These are phyloP conservation scores for Aspergillus tanneri DNA, from an alignment of 2,329 filamentous ascomycete species.

Conservation along the genomic window DNA sequence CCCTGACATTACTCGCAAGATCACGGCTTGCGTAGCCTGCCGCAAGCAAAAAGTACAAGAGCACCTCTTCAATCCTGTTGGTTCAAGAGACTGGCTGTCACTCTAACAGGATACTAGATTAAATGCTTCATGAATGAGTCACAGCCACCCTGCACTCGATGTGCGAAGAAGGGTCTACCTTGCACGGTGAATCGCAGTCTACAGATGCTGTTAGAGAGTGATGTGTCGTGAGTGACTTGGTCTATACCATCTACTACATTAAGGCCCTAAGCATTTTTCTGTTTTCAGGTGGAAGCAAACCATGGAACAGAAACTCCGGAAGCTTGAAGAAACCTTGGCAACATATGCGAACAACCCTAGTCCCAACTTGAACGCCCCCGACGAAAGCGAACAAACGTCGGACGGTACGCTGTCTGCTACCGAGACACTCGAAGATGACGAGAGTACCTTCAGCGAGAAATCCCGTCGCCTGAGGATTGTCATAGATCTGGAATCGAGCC, in stretches of 20 bases:
- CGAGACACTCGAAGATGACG: too few species aligned
- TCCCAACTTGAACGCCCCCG: too few species aligned
- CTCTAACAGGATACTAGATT: conserved; percentile 26
- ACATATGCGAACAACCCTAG: conserved; percentile 20
- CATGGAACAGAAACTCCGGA: conserved; percentile 38
- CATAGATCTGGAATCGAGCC: conserved; percentile 33
- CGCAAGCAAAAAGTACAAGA: conserved; percentile 33
- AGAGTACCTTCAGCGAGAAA: background rate
- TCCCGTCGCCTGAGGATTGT: conserved; percentile 33
- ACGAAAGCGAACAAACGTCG: too few species aligned
- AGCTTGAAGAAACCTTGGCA: conserved; percentile 37
- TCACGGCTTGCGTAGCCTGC: conserved; percentile 33
- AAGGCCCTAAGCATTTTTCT: background rate
- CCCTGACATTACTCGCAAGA: conserved; percentile 37
- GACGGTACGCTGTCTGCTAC: too few species aligned
- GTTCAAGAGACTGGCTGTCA: too few species aligned
- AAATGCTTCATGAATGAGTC: conserved; percentile 45
- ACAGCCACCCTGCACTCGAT: conserved; percentile 41
- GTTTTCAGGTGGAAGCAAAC: conserved; percentile 42
- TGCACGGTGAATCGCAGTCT: conserved; percentile 45
- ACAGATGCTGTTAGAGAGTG: conserved; percentile 45
- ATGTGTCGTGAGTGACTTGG: conserved; percentile 29
- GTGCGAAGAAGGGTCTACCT: conserved; percentile 41
- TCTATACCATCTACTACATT: background rate
- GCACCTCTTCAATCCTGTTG: too few species aligned